Evolutionary conservation across 2,329 filamentous ascomycete species (phyloP).

Genomic region (Pseudogymnoascus sp.): DNA sequence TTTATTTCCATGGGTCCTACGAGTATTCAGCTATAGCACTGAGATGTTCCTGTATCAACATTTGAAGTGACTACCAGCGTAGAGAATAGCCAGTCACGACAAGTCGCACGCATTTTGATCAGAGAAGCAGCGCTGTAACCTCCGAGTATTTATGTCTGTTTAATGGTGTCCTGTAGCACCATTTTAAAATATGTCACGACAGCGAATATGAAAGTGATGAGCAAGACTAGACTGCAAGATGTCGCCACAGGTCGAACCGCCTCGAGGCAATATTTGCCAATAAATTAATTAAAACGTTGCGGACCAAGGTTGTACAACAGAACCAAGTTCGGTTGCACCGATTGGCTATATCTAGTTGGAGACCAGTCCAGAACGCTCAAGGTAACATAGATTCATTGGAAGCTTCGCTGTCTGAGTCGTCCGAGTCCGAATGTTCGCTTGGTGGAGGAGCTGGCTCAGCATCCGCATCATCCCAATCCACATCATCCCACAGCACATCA

Average conservation of each 20-base stretch:
- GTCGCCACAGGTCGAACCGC: background rate
- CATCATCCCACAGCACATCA: background rate
- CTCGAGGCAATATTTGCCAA: background rate
- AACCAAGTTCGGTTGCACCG: background rate
- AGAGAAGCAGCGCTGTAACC: background rate
- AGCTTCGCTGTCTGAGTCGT: background rate
- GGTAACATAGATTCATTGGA: background rate
- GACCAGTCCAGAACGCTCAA: background rate
- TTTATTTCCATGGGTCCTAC: background rate
- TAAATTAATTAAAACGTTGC: background rate
- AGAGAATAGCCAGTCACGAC: background rate
- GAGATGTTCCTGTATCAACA: background rate
- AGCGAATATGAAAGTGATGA: background rate
- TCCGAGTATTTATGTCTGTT: background rate
- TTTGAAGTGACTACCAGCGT: background rate
- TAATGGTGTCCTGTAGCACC: background rate
- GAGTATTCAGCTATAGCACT: background rate
- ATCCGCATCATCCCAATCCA: conserved; percentile 7
- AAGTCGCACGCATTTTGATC: background rate
- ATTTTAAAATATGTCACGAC: background rate
- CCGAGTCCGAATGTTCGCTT: background rate
- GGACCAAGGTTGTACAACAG: background rate
- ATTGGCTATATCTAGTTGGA: background rate
- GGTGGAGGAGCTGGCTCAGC: background rate
- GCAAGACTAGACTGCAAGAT: background rate